Percentiles rank a stretch among this genome's conserved stretches.
These are phyloP conservation scores for Apophysomyces ossiformis DNA, from an alignment of 371 early-diverging fungal genomes.

Conservation along the genomic window DNA sequence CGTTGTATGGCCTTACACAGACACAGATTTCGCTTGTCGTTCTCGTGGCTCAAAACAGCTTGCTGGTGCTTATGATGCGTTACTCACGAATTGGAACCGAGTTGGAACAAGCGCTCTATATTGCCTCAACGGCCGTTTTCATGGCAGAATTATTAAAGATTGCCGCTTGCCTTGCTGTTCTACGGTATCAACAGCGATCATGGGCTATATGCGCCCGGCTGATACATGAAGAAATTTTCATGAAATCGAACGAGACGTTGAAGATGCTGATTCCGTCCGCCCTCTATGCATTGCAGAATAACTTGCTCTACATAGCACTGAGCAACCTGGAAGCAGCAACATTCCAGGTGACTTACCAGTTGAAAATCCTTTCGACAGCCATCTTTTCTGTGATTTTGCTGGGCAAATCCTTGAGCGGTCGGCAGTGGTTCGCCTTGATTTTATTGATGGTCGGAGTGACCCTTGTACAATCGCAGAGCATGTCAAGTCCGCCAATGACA, in stretches of 20 bases:
- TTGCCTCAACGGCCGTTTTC: conserved; percentile 72
- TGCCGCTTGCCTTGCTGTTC: conserved; percentile 47
- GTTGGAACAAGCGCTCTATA: conserved; percentile 63
- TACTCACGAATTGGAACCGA: conserved; percentile 54
- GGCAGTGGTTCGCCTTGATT: conserved; percentile 86
- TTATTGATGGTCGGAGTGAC: conserved; percentile 89
- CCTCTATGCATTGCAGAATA: conserved; percentile 94
- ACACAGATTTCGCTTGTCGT: conserved; percentile 56
- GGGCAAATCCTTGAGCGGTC: conserved; percentile 59
- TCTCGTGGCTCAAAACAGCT: conserved; percentile 65
- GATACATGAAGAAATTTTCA: conserved; percentile 53
- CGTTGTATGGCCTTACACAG: not conserved
- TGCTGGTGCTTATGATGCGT: conserved; percentile 69
- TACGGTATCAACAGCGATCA: conserved; percentile 35
- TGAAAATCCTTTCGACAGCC: conserved; percentile 96
- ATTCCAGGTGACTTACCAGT: conserved; percentile 95
- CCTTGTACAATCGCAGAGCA: conserved; percentile 76
- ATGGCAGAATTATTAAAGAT: conserved; percentile 66
- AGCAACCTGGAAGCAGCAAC: conserved; percentile 90
- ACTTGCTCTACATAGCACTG: conserved; percentile 89
- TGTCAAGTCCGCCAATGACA: conserved; percentile 27
- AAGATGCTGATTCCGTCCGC: conserved; percentile 86
- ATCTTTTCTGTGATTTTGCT: conserved; percentile 86
- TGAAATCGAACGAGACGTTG: conserved; percentile 58
- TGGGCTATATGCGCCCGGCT: conserved; percentile 31